phyloP scores from a whole-genome alignment of 495 filamentous ascomycete species.

The Bacidia gigantensis region DNA sequence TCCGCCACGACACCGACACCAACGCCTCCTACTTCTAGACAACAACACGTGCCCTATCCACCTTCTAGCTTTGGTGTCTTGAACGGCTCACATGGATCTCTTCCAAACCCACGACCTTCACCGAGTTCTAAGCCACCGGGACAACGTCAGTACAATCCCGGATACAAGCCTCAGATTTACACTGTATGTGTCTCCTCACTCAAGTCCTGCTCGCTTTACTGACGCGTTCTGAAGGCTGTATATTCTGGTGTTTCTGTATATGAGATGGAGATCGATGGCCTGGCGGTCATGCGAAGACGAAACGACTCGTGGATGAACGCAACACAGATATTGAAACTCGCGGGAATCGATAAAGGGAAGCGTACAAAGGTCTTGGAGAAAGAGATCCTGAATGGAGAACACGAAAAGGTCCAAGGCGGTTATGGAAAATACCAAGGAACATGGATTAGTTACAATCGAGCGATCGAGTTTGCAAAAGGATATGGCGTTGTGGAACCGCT shows the following conservation, averaged over 20 bases:
- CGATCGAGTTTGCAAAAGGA: constrained; percentile 81
- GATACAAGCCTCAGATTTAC: constrained; percentile 60
- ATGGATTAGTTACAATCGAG: constrained; percentile 86
- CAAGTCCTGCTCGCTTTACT: not conserved
- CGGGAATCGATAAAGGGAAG: constrained; percentile 90
- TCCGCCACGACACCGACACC: constrained; percentile 40
- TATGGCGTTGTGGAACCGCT: constrained; percentile 87
- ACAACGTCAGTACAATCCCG: constrained; percentile 36
- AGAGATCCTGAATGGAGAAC: constrained; percentile 86
- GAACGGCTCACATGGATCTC: constrained; percentile 19
- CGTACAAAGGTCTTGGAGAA: constrained; percentile 95
- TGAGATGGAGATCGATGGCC: constrained; percentile 87
- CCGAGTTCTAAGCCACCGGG: constrained; percentile 35
- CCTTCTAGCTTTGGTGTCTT: constrained; percentile 22
- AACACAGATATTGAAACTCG: constrained; percentile 91
- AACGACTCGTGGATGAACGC: constrained; percentile 89
- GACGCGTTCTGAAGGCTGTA: constrained; percentile 46
- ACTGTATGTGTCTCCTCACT: constrained; percentile 38
- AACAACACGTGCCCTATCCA: constrained; percentile 32
- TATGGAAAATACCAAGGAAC: constrained; percentile 99
- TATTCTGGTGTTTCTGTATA: constrained; percentile 94
- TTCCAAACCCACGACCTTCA: constrained; percentile 28
- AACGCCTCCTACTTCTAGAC: constrained; percentile 36
- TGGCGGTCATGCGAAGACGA: constrained; percentile 89
- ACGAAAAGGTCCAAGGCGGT: constrained; percentile 96